Evolutionary conservation across 805 yeast genomes (phyloP).

Genomic region (Pichia californica): DNA sequence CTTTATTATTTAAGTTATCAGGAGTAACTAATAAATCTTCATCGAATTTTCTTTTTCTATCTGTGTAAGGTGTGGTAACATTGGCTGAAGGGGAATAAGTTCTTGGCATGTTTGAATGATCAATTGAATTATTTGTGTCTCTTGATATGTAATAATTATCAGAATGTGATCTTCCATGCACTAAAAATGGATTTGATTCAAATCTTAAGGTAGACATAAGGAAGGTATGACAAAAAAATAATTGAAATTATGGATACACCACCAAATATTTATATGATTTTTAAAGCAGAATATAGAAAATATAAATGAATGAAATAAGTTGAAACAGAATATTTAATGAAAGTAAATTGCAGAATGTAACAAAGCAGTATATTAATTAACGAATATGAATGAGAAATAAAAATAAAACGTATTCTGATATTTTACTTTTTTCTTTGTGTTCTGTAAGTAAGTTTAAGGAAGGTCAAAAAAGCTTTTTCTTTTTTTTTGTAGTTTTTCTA

Average conservation of each 20-base stretch:
- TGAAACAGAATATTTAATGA: too few species aligned
- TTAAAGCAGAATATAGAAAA: too few species aligned
- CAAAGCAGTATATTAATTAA: too few species aligned
- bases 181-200: not conserved
- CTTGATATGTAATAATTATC: not conserved
- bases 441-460: too few species aligned
- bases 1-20: not conserved
- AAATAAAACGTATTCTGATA: too few species aligned
- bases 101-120: conserved; percentile 6
- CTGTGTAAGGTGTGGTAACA: not conserved
- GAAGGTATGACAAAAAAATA: not conserved
- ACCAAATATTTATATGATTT: too few species aligned
- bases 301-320: too few species aligned
- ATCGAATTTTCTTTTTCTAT: conserved; percentile 5
- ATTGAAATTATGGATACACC: not conserved
- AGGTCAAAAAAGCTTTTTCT: too few species aligned
- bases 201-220: conserved; percentile 1
- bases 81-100: not conserved
- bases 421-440: too few species aligned
- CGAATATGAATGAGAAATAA: too few species aligned
- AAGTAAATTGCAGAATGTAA: too few species aligned
- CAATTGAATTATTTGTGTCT: not conserved
- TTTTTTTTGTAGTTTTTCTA: too few species aligned
- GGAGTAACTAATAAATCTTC: conserved; percentile 5
- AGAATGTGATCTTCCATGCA: conserved; percentile 1